These are phyloP conservation scores for Prunus yedoensis DNA, from an alignment of 331 rosid species.

Conservation along the genomic window DNA sequence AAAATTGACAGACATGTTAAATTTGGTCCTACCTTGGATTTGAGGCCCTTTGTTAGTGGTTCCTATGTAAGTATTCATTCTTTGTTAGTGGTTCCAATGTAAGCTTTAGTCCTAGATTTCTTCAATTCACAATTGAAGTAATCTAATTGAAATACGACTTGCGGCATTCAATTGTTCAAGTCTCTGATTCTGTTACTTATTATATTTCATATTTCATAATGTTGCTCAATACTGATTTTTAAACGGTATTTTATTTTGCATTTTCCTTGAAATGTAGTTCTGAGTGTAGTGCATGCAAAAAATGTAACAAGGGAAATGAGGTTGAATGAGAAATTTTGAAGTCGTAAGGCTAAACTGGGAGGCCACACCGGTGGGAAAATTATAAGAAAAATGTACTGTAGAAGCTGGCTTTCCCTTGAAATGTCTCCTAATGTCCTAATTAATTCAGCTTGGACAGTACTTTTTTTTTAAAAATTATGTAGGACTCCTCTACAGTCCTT, in stretches of 20 bases:
- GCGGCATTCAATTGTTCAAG: background rate
- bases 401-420: background rate
- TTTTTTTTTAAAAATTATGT: background rate
- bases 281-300: background rate
- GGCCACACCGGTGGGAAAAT: background rate
- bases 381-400: background rate
- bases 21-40: conserved; percentile 63
- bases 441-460: too few species aligned
- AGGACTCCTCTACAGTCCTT: background rate
- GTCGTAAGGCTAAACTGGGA: background rate
- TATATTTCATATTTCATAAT: background rate
- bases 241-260: background rate
- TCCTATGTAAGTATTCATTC: conserved; percentile 50
- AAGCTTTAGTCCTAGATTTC: background rate
- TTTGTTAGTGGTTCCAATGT: background rate
- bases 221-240: background rate
- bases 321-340: background rate
- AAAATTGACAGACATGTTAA: conserved; percentile 84
- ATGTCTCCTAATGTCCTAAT: background rate
- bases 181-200: background rate
- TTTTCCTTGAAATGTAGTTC: background rate
- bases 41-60: conserved; percentile 84
- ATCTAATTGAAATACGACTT: background rate
- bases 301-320: background rate
- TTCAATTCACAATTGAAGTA: background rate